phyloP scores from a whole-genome alignment of 306 rosid species.

The Trichosanthes truncata region DNA sequence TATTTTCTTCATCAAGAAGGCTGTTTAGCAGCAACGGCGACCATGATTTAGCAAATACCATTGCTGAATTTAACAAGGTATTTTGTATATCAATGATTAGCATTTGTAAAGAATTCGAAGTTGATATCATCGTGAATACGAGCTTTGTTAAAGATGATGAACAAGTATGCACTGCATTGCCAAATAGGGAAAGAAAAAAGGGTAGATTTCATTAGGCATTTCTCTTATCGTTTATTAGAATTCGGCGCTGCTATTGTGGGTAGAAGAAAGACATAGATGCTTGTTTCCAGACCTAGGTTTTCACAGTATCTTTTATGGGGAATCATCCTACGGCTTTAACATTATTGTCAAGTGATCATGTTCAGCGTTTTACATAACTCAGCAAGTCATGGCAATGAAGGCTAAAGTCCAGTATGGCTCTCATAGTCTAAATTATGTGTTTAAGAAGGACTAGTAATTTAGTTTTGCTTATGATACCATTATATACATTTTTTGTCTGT shows the following conservation, averaged over 20 bases:
- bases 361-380: background rate
- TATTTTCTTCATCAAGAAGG: slow-evolving; percentile 44
- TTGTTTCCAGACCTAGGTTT: background rate
- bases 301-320: background rate
- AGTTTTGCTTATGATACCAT: background rate
- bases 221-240: background rate
- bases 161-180: background rate
- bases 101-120: background rate
- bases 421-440: background rate
- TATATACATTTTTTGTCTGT: background rate
- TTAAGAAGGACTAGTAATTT: background rate
- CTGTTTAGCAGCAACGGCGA: slow-evolving; percentile 29
- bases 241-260: background rate
- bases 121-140: background rate
- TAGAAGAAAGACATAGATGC: background rate
- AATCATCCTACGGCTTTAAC: background rate
- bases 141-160: background rate
- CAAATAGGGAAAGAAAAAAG: background rate
- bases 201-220: background rate
- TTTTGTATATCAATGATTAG: background rate
- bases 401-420: background rate
- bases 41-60: slow-evolving; percentile 41
- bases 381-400: background rate
- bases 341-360: background rate
- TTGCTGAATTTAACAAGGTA: slow-evolving; percentile 75